Evolutionary conservation across 2,329 filamentous ascomycete species (phyloP), one percentile per base, ranked within the genome.

Genomic region (Daldinia sp.): DNA sequence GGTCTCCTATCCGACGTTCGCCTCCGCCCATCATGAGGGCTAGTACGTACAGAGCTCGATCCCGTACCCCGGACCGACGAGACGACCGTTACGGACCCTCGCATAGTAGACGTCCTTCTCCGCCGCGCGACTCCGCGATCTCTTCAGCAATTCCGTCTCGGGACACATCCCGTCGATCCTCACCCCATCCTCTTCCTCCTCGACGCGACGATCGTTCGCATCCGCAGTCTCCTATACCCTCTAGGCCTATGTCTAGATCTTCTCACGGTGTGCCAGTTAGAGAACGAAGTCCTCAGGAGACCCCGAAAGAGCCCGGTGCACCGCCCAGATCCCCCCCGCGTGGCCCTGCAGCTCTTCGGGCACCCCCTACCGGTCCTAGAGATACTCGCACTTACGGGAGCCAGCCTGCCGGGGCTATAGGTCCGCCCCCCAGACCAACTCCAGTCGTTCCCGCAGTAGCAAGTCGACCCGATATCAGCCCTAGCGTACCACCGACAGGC

Each of bases 331-430:
- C 84, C 15, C 85, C 85, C 10, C 85, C 85, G 2, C 81, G 83
- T 52, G 85, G 83, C 0, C 85, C 85, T 25, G 83, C 84, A 10
- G 83, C 83, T 11, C 74, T 85, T 15, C 79, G 83, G 63, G 79
- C 77, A 10, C 82, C 83, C 17, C 83, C 84, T 2, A 84, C 80
- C 0, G 83, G 80, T 1, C 80, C 80, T 0, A 68, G 81, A 76
- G 68, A 78, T 77, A 59, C 71, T 75, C 63, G 74, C 71, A 23
- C 76, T 77, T 60, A 75, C 57, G 68, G 69, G 30, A 55, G 66
- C 41, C 72, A 71, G 56, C 67, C 71, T 70, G 47, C 61, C 21
- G 65, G 67, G 23, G 68, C 67, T 56, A 71, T 71, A 71, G 71
- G 60, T 58, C 75, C 57, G 68, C 76, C 55, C 74, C 74, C 65